A percentile compares a stretch with the other conserved stretches of the same genome.
Conservation (phyloP, 208 protist species). For the Leishmania tropica region DNA sequence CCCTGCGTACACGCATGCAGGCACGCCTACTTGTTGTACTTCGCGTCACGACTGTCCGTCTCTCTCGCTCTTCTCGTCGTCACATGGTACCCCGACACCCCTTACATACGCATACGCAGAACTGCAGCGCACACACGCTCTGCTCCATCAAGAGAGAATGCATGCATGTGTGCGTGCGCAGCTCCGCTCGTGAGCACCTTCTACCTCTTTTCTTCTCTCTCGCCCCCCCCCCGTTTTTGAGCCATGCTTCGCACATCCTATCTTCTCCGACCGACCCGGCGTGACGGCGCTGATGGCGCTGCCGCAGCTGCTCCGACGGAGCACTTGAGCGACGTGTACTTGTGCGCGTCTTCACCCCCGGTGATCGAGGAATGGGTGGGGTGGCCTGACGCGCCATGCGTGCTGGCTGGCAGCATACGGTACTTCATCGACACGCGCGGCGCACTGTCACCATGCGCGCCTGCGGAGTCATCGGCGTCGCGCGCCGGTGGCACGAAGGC, state of each 20-base stretch:
- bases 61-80: neutral
- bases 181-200: neutral
- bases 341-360: constrained; percentile 33
- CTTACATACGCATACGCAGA: neutral
- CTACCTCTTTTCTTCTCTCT: neutral
- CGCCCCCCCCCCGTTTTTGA: neutral
- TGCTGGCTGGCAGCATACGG: neutral
- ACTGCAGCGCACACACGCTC: neutral
- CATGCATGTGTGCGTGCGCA: neutral
- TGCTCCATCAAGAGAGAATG: neutral
- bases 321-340: constrained; percentile 25
- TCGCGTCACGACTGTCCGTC: neutral
- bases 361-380: constrained; percentile 37
- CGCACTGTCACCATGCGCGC: neutral
- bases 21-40: neutral
- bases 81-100: neutral
- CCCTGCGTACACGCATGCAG: neutral
- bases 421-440: neutral
- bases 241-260: constrained; percentile 9
- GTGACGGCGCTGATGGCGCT: neutral
- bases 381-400: constrained; percentile 12
- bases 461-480: neutral
- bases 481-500: neutral
- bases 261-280: neutral
- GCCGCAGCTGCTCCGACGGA: constrained; percentile 4